Conservation (phyloP, 176 grass and related monocot genomes). For the Pharus latifolius region DNA sequence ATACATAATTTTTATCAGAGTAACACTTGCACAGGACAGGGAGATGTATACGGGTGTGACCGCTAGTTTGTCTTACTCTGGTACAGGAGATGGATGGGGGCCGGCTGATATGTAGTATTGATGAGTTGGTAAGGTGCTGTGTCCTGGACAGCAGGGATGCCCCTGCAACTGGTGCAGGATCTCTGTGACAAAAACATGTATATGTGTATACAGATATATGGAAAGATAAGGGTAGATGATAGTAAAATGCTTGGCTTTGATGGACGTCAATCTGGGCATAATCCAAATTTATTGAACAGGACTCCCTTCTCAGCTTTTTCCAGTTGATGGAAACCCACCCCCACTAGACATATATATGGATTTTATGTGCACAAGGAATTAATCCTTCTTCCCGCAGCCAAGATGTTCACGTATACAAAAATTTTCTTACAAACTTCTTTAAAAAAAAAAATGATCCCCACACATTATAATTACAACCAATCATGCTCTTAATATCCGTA, state of each 20-base stretch:
- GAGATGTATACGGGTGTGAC: not conserved
- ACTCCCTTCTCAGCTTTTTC: not conserved
- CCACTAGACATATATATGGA: not conserved
- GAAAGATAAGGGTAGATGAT: too few relatives aligned
- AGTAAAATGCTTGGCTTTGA: not conserved
- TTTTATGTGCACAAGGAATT: too few relatives aligned
- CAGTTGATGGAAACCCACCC: not conserved
- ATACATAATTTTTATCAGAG: too few relatives aligned
- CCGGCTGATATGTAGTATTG: too few relatives aligned
- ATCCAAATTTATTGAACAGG: constrained; percentile 5
- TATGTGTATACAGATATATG: too few relatives aligned
- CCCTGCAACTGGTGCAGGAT: not conserved
- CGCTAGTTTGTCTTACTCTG: constrained; percentile 18
- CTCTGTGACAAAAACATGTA: constrained; percentile 26
- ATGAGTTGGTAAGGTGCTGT: not conserved
- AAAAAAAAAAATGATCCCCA: too few relatives aligned
- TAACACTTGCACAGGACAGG: not conserved
- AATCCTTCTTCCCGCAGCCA: too few relatives aligned
- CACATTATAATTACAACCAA: too few relatives aligned
- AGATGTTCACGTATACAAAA: too few relatives aligned
- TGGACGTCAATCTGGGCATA: not conserved
- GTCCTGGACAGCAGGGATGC: not conserved
- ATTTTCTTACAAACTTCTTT: too few relatives aligned
- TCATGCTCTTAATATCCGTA: too few relatives aligned
- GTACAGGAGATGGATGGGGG: too few relatives aligned